A percentile compares a stretch with the other conserved stretches of the same genome.
Evolutionary conservation across 345 rosid genomes (phyloP).

Genomic region (Moringa oleifera): DNA sequence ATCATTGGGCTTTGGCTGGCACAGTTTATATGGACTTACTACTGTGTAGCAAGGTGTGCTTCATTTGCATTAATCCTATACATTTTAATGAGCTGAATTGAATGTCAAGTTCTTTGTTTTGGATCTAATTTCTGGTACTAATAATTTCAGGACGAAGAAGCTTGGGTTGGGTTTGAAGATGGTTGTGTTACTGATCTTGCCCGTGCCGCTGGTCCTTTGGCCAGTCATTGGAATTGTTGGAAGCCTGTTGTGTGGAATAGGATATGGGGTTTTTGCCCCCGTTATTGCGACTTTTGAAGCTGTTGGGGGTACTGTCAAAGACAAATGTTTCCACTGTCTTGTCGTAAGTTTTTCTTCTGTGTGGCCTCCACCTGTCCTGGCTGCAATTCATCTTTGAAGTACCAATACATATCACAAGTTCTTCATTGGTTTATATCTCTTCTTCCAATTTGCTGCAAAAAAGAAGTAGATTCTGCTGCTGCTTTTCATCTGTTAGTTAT

Average conservation of each 20-base stretch:
- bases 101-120: not conserved
- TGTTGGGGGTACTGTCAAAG: conserved; percentile 49
- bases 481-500: too few species aligned
- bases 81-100: too few species aligned
- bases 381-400: too few species aligned
- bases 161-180: conserved; percentile 67
- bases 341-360: conserved; percentile 31
- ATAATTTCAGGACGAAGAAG: conserved; percentile 52
- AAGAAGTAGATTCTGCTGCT: too few species aligned
- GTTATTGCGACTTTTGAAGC: conserved; percentile 78
- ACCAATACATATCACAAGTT: too few species aligned
- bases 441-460: too few species aligned
- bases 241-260: conserved; percentile 69
- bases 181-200: conserved; percentile 43
- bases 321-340: conserved; percentile 71
- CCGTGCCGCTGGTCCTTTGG: conserved; percentile 68
- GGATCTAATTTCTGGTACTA: not conserved
- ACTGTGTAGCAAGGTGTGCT: conserved; percentile 60
- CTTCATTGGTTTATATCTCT: too few species aligned
- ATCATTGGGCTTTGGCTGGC: conserved; percentile 78
- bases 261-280: conserved; percentile 72
- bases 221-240: conserved; percentile 55
- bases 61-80: not conserved
- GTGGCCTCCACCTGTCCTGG: not conserved
- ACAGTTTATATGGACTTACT: conserved; percentile 72